These are phyloP conservation scores for Aspergillus terreus DNA, from an alignment of 2,329 filamentous ascomycete species.

Conservation along the genomic window DNA sequence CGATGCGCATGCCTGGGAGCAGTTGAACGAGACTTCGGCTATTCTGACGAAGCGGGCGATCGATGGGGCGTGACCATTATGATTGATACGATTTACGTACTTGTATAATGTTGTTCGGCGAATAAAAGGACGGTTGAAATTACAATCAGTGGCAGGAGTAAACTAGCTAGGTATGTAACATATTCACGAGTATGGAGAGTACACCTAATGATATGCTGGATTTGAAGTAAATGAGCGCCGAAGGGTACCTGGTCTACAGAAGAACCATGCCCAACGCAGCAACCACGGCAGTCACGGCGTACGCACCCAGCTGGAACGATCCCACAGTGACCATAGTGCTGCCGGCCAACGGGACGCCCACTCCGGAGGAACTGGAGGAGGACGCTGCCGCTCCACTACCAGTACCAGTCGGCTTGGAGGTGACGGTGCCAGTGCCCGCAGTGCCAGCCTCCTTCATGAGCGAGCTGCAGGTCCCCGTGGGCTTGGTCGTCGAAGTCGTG, in stretches of 20 bases:
- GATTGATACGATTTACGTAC: neutral
- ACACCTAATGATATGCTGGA: too few species aligned
- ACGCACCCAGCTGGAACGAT: slow-evolving; percentile 36
- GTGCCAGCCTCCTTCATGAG: slow-evolving; percentile 40
- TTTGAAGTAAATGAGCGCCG: too few species aligned
- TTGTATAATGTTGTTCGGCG: too few species aligned
- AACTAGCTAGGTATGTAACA: too few species aligned
- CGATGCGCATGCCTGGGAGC: slow-evolving; percentile 32
- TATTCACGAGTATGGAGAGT: too few species aligned
- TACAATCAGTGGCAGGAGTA: too few species aligned
- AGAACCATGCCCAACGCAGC: slow-evolving; percentile 46
- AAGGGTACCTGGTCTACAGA: slow-evolving; percentile 30
- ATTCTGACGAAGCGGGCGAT: slow-evolving; percentile 24
- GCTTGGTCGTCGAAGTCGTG: slow-evolving; percentile 29
- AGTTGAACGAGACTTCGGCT: slow-evolving; percentile 25
- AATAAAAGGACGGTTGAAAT: too few species aligned
- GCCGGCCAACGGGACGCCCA: neutral
- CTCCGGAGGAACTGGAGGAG: slow-evolving; percentile 12
- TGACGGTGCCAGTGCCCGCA: slow-evolving; percentile 38
- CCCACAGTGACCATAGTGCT: slow-evolving; percentile 4
- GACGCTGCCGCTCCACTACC: slow-evolving; percentile 20
- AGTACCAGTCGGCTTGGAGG: slow-evolving; percentile 29
- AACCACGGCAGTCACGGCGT: slow-evolving; percentile 40
- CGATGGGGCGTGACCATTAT: neutral
- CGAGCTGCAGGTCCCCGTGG: slow-evolving; percentile 34